These are phyloP conservation scores for Backusella tuberculispora DNA, from an alignment of 192 early-diverging fungal genomes.

Conservation along the genomic window DNA sequence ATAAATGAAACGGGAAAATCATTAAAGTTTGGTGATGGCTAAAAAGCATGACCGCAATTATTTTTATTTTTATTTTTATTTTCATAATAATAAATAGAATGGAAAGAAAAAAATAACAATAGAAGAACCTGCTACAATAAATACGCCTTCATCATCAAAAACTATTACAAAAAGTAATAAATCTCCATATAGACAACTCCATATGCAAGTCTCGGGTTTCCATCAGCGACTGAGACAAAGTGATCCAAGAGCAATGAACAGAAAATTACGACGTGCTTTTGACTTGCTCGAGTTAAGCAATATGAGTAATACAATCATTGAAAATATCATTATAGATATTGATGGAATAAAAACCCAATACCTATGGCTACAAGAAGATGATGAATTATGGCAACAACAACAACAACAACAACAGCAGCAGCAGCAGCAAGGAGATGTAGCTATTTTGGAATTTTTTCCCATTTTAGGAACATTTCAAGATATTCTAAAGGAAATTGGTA, in stretches of 20 bases:
- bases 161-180: not conserved
- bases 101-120: slow-evolving; percentile 6
- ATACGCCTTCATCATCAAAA: not conserved
- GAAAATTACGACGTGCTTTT: slow-evolving; percentile 53
- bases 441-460: slow-evolving; percentile 49
- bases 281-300: slow-evolving; percentile 58
- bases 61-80: slow-evolving; percentile 5
- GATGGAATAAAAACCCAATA: slow-evolving; percentile 49
- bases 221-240: slow-evolving; percentile 44
- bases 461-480: slow-evolving; percentile 50
- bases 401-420: too few relatives aligned
- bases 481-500: slow-evolving; percentile 55
- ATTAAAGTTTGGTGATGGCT: not conserved
- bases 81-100: not conserved
- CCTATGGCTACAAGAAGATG: slow-evolving; percentile 47
- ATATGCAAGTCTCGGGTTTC: not conserved
- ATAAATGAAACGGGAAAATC: not conserved
- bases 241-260: slow-evolving; percentile 57
- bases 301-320: slow-evolving; percentile 61
- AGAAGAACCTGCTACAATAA: not conserved
- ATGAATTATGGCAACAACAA: not conserved
- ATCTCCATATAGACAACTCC: not conserved
- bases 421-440: not conserved
- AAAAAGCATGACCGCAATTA: not conserved
- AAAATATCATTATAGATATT: slow-evolving; percentile 58